A percentile compares a stretch with the other conserved stretches of the same genome.
Evolutionary conservation across 169 alveolate species (phyloP).

Genomic region (Eimeria maxima): DNA sequence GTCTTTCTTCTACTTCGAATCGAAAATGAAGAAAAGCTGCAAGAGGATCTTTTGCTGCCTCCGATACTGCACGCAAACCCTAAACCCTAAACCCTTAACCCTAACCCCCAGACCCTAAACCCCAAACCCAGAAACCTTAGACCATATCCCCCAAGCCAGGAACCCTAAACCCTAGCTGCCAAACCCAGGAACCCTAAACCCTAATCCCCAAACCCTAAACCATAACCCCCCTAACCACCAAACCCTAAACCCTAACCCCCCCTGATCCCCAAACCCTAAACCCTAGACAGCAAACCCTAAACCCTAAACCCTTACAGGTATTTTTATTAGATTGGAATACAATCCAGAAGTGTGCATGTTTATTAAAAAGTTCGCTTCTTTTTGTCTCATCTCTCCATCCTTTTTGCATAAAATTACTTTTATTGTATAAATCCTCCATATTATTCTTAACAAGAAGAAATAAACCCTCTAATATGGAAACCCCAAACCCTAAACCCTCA

Average conservation of each 20-base stretch:
- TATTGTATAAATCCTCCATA: conserved; percentile 70
- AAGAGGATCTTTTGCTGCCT: conserved; percentile 40
- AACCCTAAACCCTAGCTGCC: not conserved
- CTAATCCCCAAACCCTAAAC: not conserved
- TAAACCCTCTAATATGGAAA: not conserved
- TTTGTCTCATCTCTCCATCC: conserved; percentile 66
- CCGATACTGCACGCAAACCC: conserved; percentile 11
- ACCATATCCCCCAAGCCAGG: not conserved
- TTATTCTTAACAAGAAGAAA: not conserved
- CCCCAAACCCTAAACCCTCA: conserved; percentile 32
- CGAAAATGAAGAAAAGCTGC: conserved; percentile 71
- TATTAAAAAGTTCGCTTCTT: conserved; percentile 3
- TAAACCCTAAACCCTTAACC: not conserved
- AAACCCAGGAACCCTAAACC: not conserved
- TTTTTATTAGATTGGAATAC: not conserved
- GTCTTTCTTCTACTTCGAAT: conserved; percentile 72
- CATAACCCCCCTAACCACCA: conserved; percentile 10
- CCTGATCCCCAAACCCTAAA: not conserved
- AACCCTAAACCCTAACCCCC: not conserved
- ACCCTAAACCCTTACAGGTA: conserved; percentile 48
- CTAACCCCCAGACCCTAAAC: not conserved
- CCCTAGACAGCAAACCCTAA: conserved; percentile 15
- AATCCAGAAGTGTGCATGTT: conserved; percentile 65
- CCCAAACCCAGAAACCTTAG: not conserved
- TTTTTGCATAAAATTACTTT: conserved; percentile 1